phyloP scores from a whole-genome alignment of 2,329 filamentous ascomycete species.

The Ophiosphaerella herpotricha region DNA sequence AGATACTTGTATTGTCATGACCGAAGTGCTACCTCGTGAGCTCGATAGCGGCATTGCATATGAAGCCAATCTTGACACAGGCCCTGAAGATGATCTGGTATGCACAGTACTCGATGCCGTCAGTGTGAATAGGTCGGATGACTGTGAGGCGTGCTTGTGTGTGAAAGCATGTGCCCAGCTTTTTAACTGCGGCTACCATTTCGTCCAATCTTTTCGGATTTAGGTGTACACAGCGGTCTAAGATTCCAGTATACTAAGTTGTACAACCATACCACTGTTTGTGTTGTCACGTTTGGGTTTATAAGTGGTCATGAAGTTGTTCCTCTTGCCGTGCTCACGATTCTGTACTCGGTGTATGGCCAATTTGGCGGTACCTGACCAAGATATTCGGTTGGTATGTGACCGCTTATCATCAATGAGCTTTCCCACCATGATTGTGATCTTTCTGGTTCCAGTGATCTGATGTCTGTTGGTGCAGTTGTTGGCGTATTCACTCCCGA shows the following conservation, averaged over 20 bases:
- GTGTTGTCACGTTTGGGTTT: background rate
- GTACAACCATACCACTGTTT: conserved; percentile 9
- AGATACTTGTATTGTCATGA: no score
- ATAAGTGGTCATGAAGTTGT: conserved; percentile 4
- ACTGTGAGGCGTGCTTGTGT: background rate
- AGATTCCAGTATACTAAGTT: conserved; percentile 4
- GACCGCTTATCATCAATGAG: background rate
- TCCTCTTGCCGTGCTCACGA: background rate
- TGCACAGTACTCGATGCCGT: background rate
- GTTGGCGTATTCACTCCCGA: background rate
- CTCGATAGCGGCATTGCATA: no score
- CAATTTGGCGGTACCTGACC: conserved; percentile 11
- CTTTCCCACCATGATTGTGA: background rate
- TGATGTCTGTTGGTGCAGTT: background rate
- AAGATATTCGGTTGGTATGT: conserved; percentile 9
- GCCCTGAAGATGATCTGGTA: no score
- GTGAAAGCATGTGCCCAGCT: background rate
- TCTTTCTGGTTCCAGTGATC: background rate
- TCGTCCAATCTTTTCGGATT: background rate
- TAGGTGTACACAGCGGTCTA: conserved; percentile 8
- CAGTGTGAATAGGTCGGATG: background rate
- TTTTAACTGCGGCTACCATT: background rate
- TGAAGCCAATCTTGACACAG: no score
- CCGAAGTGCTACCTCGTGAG: no score
- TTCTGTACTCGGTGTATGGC: conserved; percentile 14